phyloP scores from a whole-genome alignment of 345 rosid species.

The Eucalyptus victrix region DNA sequence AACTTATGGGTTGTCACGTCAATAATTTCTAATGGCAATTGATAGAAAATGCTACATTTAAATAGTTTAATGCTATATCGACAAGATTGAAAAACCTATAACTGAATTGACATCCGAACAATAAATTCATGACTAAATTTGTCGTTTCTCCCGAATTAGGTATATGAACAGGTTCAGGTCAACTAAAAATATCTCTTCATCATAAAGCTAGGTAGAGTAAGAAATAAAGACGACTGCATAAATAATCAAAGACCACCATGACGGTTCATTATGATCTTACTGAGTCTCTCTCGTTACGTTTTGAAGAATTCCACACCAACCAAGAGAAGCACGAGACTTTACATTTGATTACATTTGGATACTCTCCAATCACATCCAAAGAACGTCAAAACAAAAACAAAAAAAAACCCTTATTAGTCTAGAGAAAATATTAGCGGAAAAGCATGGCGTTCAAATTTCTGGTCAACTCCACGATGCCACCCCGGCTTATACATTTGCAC shows the following conservation, averaged over 20 bases:
- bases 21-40: not conserved
- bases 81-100: not conserved
- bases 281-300: not conserved
- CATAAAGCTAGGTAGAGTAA: not conserved
- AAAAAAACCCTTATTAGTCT: not conserved
- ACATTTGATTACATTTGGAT: not conserved
- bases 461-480: not conserved
- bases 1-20: rapidly evolving
- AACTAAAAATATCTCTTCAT: not conserved
- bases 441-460: not conserved
- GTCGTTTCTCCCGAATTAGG: not conserved
- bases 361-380: not conserved
- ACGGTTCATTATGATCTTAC: not conserved
- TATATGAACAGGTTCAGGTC: rapidly evolving
- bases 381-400: not conserved
- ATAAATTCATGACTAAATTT: not conserved
- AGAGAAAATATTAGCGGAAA: not conserved
- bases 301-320: not conserved
- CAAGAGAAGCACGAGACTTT: not conserved
- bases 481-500: not conserved
- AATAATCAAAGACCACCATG: not conserved
- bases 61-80: not conserved
- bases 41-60: not conserved
- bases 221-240: not conserved
- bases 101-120: rapidly evolving